Conservation (phyloP, 2,329 filamentous ascomycete species). For the Stromatinia cepivora region DNA sequence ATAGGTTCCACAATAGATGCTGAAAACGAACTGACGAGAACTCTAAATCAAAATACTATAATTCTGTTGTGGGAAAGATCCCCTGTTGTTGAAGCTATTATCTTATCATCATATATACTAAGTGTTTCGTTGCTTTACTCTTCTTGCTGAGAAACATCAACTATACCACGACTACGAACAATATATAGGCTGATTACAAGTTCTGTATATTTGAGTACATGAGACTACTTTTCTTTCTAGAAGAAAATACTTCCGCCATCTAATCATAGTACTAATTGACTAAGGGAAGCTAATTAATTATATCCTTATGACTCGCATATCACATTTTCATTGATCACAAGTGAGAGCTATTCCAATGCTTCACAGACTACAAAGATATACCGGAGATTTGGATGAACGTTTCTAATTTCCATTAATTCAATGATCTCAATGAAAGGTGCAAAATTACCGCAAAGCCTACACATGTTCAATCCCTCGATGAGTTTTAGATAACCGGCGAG, state of each 20-base stretch:
- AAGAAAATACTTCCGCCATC: not conserved
- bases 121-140: not conserved
- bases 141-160: not conserved
- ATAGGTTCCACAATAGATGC: not conserved
- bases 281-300: not conserved
- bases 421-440: not conserved
- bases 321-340: not conserved
- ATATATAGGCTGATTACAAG: not conserved
- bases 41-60: not conserved
- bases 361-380: not conserved
- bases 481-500: not conserved
- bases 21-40: not conserved
- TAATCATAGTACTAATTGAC: not conserved
- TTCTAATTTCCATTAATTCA: not conserved
- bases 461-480: not conserved
- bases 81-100: not conserved
- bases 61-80: not conserved
- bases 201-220: not conserved
- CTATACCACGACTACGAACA: too few species aligned
- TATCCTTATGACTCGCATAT: not conserved
- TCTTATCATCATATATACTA: not conserved
- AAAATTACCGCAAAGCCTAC: not conserved
- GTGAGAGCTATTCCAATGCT: not conserved
- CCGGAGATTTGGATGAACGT: slow-evolving; percentile 6
- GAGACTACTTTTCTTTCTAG: slow-evolving; percentile 6